A percentile compares a stretch with the other conserved stretches of the same genome.
These are phyloP conservation scores for Lipomyces chichibuensis DNA, from an alignment of 805 yeast species.

Conservation along the genomic window DNA sequence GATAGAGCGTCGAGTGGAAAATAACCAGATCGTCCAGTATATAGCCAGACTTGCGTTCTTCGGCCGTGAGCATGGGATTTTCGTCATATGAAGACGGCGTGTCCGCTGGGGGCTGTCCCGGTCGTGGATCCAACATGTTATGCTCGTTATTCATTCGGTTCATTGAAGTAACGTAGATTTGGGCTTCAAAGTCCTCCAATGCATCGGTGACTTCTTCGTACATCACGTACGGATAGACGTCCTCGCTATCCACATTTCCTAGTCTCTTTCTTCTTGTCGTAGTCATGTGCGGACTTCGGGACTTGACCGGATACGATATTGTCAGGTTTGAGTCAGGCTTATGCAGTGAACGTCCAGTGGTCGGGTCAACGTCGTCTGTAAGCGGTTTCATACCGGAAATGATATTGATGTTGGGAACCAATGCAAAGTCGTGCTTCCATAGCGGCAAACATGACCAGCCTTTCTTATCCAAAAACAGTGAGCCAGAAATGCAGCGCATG, in stretches of 20 bases:
- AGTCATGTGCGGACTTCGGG: constrained; percentile 26
- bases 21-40: constrained; percentile 13
- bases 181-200: constrained; percentile 12
- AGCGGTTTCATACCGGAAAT: constrained; percentile 13
- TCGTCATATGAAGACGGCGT: constrained; percentile 15
- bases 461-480: constrained; percentile 20
- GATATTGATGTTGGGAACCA: constrained; percentile 1
- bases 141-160: constrained; percentile 5
- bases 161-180: constrained; percentile 6
- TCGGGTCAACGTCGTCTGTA: background rate
- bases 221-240: constrained; percentile 12
- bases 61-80: constrained; percentile 9
- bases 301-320: constrained; percentile 25
- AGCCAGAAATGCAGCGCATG: constrained; percentile 18
- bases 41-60: constrained; percentile 7
- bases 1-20: constrained; percentile 26
- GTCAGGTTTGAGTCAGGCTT: constrained; percentile 5
- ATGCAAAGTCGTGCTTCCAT: constrained; percentile 18
- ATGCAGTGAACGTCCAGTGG: background rate
- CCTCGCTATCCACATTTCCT: background rate
- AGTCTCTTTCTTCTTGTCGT: background rate
- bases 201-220: constrained; percentile 13
- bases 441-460: constrained; percentile 26
- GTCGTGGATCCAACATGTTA: background rate
- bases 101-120: background rate